These are phyloP conservation scores for Penicillium mononematosum DNA, from an alignment of 495 filamentous ascomycete species.

Conservation along the genomic window DNA sequence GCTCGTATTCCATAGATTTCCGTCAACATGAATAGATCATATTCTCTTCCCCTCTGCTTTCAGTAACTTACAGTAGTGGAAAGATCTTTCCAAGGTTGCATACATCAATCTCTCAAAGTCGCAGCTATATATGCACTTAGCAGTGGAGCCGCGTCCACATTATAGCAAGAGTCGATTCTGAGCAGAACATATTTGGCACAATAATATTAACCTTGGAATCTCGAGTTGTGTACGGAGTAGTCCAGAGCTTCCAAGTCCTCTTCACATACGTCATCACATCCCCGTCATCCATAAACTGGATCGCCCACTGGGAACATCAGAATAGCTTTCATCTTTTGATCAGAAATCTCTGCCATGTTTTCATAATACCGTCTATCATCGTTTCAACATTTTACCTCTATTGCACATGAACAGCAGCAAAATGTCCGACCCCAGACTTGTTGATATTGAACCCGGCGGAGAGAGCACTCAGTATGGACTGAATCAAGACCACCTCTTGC, in stretches of 20 bases:
- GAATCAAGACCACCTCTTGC: not conserved
- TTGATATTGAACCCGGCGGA: constrained; percentile 63
- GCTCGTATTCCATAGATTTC: too few species aligned
- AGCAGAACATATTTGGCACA: not conserved
- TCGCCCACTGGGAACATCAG: not conserved
- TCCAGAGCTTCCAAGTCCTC: not conserved
- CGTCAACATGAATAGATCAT: too few species aligned
- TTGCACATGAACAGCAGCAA: not conserved
- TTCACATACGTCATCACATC: constrained; percentile 27
- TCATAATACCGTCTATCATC: not conserved
- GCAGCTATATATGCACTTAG: not conserved
- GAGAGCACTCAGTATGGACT: constrained; percentile 58
- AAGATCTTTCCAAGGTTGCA: not conserved
- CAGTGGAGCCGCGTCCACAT: not conserved
- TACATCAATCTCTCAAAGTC: not conserved
- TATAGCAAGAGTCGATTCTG: not conserved
- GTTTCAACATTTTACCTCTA: not conserved
- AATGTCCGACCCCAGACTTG: constrained; percentile 45
- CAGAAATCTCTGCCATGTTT: not conserved
- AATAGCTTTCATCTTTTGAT: not conserved
- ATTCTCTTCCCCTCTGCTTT: too few species aligned
- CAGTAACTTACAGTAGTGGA: too few species aligned
- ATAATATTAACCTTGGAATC: not conserved
- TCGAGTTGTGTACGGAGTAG: not conserved
- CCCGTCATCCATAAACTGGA: constrained; percentile 12